Conservation (phyloP, 768 basidiomycete species). For the Stropharia rugosoannulata region DNA sequence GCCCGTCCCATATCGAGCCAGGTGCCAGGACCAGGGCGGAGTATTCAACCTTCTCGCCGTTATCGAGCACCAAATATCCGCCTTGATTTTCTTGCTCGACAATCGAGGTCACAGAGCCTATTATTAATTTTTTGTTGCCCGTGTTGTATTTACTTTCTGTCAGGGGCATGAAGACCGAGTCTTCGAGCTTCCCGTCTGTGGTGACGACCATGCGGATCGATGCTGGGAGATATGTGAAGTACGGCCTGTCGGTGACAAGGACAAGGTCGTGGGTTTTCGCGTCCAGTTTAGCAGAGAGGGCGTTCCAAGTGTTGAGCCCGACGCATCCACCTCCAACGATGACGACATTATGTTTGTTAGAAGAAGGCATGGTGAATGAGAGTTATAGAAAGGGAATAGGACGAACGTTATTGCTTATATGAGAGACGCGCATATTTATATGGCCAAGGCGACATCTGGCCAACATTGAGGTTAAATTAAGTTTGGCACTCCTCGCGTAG, state of each 20-base stretch:
- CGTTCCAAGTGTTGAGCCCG: slow-evolving; percentile 32
- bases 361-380: slow-evolving; percentile 24
- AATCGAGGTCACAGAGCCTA: slow-evolving; percentile 34
- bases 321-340: slow-evolving; percentile 53
- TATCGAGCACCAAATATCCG: slow-evolving; percentile 43
- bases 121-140: slow-evolving; percentile 45
- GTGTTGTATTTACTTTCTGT: slow-evolving; percentile 43
- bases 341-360: slow-evolving; percentile 21
- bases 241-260: slow-evolving; percentile 53
- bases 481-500: too few relatives aligned
- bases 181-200: slow-evolving; percentile 39
- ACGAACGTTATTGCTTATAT: too few relatives aligned
- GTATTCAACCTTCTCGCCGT: slow-evolving; percentile 51
- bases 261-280: slow-evolving; percentile 46
- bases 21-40: slow-evolving; percentile 58
- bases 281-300: slow-evolving; percentile 51
- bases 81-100: slow-evolving; percentile 17
- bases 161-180: slow-evolving; percentile 47
- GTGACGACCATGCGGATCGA: slow-evolving; percentile 54
- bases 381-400: too few relatives aligned
- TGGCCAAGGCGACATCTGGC: too few relatives aligned
- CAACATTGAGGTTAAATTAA: too few relatives aligned
- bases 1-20: slow-evolving; percentile 55
- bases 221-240: slow-evolving; percentile 49
- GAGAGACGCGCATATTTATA: too few relatives aligned